Percentiles rank a stretch among this genome's conserved stretches.
Evolutionary conservation across 208 protist species (phyloP).

Genomic region (Jaenimonas drosophilae): DNA sequence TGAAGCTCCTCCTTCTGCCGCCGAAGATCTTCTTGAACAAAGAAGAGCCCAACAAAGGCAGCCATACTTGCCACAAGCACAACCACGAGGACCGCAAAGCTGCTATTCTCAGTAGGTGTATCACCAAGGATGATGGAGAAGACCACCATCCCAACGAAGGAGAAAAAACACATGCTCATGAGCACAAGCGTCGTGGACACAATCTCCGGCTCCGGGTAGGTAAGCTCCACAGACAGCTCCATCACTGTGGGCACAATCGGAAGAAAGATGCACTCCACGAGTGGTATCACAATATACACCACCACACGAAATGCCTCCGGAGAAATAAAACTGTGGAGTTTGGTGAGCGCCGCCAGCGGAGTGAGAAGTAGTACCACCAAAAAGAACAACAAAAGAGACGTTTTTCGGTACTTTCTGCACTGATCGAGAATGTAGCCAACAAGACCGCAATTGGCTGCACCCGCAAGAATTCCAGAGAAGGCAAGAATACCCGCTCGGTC

Average conservation of each 20-base stretch:
- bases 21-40: slow-evolving; percentile 19
- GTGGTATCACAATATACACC: slow-evolving; percentile 21
- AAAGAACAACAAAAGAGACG: not conserved
- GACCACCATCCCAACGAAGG: slow-evolving; percentile 25
- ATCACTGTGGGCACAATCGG: slow-evolving; percentile 34
- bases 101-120: slow-evolving; percentile 9
- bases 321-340: too few species aligned
- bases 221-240: slow-evolving; percentile 44
- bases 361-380: not conserved
- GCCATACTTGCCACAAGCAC: slow-evolving; percentile 8
- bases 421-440: slow-evolving; percentile 22
- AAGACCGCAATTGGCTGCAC: slow-evolving; percentile 17
- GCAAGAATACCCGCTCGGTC: slow-evolving; percentile 21
- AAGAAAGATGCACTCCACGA: slow-evolving; percentile 25
- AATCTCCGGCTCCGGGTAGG: slow-evolving; percentile 31
- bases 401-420: slow-evolving; percentile 6
- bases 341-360: slow-evolving; percentile 2
- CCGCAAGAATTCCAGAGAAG: slow-evolving; percentile 32
- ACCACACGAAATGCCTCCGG: slow-evolving; percentile 2
- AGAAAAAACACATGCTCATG: slow-evolving; percentile 8
- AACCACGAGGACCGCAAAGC: slow-evolving; percentile 19
- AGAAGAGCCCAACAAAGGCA: slow-evolving; percentile 8
- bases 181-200: slow-evolving; percentile 20
- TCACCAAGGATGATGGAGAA: slow-evolving; percentile 34
- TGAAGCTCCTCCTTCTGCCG: too few species aligned